Evolutionary conservation across 306 rosid species (phyloP).

Genomic region (Senna tora): DNA sequence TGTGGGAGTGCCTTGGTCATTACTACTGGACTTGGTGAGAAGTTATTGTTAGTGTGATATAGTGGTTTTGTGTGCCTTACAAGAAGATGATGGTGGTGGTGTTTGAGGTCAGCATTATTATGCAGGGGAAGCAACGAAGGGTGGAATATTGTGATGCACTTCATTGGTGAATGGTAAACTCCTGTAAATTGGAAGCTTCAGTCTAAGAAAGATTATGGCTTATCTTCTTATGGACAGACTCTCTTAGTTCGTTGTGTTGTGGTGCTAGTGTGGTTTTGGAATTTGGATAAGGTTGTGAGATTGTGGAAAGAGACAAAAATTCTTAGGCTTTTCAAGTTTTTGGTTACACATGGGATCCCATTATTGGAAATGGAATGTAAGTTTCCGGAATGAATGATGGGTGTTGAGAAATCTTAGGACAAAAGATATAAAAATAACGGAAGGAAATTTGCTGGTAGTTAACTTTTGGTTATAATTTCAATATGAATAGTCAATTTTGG

Average conservation of each 20-base stretch:
- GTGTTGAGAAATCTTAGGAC: no score
- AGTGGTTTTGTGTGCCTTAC: constrained; percentile 24
- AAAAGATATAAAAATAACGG: no score
- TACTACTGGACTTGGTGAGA: constrained; percentile 18
- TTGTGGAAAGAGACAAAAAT: not conserved
- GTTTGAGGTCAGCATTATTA: no score
- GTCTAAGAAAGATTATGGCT: not conserved
- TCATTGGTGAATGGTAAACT: constrained; percentile 32
- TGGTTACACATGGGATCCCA: no score
- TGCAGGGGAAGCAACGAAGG: no score
- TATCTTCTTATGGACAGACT: not conserved
- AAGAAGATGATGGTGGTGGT: not conserved
- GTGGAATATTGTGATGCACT: no score
- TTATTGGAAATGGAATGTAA: no score
- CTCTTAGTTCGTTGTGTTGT: not conserved
- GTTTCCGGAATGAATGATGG: no score
- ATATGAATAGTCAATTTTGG: no score
- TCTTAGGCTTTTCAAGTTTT: no score
- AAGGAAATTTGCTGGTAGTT: no score
- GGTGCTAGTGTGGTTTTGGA: constrained; percentile 1
- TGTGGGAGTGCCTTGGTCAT: constrained; percentile 49
- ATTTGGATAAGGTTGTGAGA: constrained; percentile 27
- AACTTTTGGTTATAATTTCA: no score
- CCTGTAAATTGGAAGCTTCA: not conserved
- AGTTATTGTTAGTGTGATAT: constrained; percentile 27